A percentile compares a stretch with the other conserved stretches of the same genome.
Evolutionary conservation across 2,329 filamentous ascomycete genomes (phyloP).

Genomic region (Clarireedia sp.): DNA sequence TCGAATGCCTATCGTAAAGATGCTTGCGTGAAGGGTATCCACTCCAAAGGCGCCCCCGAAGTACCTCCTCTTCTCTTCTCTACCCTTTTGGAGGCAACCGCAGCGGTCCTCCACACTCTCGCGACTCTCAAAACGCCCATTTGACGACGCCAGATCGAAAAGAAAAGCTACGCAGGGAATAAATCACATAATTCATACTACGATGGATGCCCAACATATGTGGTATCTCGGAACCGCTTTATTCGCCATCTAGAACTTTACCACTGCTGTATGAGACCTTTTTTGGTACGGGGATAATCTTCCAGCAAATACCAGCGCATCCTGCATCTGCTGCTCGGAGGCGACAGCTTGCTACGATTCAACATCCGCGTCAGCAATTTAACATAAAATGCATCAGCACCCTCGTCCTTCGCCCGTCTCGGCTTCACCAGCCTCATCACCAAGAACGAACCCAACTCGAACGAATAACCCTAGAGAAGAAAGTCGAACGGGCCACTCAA

Average conservation of each 20-base stretch:
- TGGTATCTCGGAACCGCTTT: slow-evolving; percentile 24
- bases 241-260: slow-evolving; percentile 24
- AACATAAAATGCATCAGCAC: slow-evolving; percentile 75
- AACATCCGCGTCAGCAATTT: slow-evolving; percentile 12
- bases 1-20: not conserved
- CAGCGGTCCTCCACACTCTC: not conserved
- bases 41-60: not conserved
- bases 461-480: slow-evolving; percentile 69
- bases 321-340: slow-evolving; percentile 12
- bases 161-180: slow-evolving; percentile 4
- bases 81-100: not conserved
- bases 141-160: not conserved
- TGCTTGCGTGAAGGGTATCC: slow-evolving; percentile 5
- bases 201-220: slow-evolving; percentile 30
- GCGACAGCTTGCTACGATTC: slow-evolving; percentile 19
- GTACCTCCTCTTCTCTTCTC: not conserved
- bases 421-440: slow-evolving; percentile 64
- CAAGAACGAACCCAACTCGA: slow-evolving; percentile 63
- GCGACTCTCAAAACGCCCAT: not conserved
- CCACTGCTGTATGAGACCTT: slow-evolving; percentile 19
- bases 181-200: slow-evolving; percentile 14
- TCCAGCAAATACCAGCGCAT: slow-evolving; percentile 16
- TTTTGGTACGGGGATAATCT: slow-evolving; percentile 12
- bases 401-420: slow-evolving; percentile 66
- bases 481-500: slow-evolving; percentile 36